A percentile compares a stretch with the other conserved stretches of the same genome.
Evolutionary conservation across 352 stramenopile genomes (phyloP).

Genomic region (Phytophthora cryptogea): DNA sequence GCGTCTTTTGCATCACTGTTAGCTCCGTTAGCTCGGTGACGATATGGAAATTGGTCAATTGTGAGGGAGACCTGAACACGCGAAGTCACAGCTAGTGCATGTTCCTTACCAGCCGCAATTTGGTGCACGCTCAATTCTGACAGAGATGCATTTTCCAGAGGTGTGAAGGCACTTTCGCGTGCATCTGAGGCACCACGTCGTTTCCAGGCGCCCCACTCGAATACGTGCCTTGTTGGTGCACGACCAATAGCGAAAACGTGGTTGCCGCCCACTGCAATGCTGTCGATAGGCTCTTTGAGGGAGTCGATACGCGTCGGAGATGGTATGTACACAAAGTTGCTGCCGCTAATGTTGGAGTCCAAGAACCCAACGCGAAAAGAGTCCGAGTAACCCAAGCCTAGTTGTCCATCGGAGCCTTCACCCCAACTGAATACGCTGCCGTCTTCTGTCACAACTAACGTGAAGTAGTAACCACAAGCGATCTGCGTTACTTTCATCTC

Average conservation of each 20-base stretch:
- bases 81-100: conserved; percentile 55
- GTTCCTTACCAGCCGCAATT: conserved; percentile 63
- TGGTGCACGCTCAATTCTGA: conserved; percentile 50
- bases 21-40: conserved; percentile 7
- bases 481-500: conserved; percentile 73
- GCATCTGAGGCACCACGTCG: conserved; percentile 44
- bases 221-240: conserved; percentile 41
- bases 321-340: conserved; percentile 80
- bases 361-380: conserved; percentile 70
- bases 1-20: conserved; percentile 9
- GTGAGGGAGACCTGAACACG: conserved; percentile 53
- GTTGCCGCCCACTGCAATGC: conserved; percentile 64
- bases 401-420: conserved; percentile 74
- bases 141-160: conserved; percentile 49
- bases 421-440: conserved; percentile 75
- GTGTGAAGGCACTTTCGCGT: conserved; percentile 60
- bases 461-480: conserved; percentile 81
- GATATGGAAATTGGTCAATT: conserved; percentile 41
- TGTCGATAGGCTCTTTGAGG: conserved; percentile 60
- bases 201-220: conserved; percentile 76
- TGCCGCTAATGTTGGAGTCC: conserved; percentile 70
- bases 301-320: conserved; percentile 58
- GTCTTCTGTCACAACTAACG: conserved; percentile 68
- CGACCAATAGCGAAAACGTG: conserved; percentile 65
- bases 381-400: conserved; percentile 68